Percentiles rank a stretch among this genome's conserved stretches.
Evolutionary conservation across 768 basidiomycete species (phyloP).

Genomic region (Psilocybe cyanescens): DNA sequence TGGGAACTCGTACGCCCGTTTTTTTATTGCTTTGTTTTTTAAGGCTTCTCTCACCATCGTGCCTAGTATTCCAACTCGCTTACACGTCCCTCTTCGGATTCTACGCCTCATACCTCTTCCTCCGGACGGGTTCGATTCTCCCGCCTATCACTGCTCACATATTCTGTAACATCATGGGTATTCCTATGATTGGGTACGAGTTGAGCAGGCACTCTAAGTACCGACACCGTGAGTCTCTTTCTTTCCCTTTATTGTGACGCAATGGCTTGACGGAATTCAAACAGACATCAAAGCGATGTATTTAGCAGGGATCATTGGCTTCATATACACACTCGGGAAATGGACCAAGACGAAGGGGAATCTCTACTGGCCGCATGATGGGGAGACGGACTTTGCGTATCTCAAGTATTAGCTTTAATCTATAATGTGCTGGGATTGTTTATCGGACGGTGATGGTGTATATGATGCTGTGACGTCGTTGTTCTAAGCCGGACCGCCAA

Average conservation of each 20-base stretch:
- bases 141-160: constrained; percentile 82
- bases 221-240: constrained; percentile 44
- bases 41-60: neutral
- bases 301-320: constrained; percentile 60
- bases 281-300: constrained; percentile 62
- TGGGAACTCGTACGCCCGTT: constrained; percentile 54
- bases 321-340: constrained; percentile 48
- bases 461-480: neutral
- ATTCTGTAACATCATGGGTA: constrained; percentile 95
- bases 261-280: neutral
- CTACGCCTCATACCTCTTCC: constrained; percentile 83
- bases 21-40: neutral
- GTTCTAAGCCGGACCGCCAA: neutral
- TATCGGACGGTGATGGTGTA: neutral
- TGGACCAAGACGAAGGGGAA: constrained; percentile 28
- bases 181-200: constrained; percentile 72
- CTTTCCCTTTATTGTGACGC: constrained; percentile 8
- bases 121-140: constrained; percentile 82
- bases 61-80: constrained; percentile 80
- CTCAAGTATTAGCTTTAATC: neutral
- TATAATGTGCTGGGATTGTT: neutral
- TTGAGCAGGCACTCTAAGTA: constrained; percentile 52
- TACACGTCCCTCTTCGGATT: constrained; percentile 96
- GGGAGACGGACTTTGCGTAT: constrained; percentile 2
- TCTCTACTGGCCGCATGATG: constrained; percentile 24